Percentiles rank a stretch among this genome's conserved stretches.
phyloP scores from a whole-genome alignment of 2,329 filamentous ascomycete genomes.

The Aspergillus hortae region DNA sequence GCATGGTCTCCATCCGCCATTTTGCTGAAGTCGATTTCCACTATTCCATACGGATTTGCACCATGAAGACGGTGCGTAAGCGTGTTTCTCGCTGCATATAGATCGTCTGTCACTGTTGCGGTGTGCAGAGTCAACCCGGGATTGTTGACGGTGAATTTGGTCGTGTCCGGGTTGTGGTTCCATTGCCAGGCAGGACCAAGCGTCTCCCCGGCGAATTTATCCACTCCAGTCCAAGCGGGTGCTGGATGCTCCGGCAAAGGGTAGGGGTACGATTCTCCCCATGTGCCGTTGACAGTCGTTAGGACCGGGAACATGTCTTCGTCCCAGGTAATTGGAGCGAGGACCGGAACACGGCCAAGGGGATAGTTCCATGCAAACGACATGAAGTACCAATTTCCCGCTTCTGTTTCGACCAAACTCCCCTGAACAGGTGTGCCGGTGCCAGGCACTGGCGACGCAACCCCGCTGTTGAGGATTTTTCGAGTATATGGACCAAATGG shows the following conservation, averaged over 20 bases:
- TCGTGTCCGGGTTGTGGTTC: conserved; percentile 59
- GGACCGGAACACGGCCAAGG: conserved; percentile 54
- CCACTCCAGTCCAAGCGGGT: conserved; percentile 30
- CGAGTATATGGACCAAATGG: conserved; percentile 54
- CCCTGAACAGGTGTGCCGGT: conserved; percentile 54
- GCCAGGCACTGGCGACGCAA: conserved; percentile 44
- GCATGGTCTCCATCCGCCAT: conserved; percentile 53
- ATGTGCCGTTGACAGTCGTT: conserved; percentile 42
- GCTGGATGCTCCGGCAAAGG: conserved; percentile 26
- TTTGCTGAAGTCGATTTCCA: conserved; percentile 46
- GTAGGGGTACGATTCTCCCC: conserved; percentile 37
- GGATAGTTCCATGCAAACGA: conserved; percentile 56
- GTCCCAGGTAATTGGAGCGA: conserved; percentile 54
- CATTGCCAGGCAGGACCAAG: conserved; percentile 55
- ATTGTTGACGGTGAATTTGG: conserved; percentile 43
- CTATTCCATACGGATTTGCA: conserved; percentile 40
- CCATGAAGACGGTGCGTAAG: conserved; percentile 42
- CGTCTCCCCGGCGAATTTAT: conserved; percentile 43
- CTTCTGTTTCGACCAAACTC: conserved; percentile 50
- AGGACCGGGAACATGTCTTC: conserved; percentile 52
- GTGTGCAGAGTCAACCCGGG: conserved; percentile 46
- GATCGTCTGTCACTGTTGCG: conserved; percentile 51
- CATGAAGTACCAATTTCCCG: conserved; percentile 58
- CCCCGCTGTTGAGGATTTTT: conserved; percentile 41
- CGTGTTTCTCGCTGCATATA: conserved; percentile 43